Evolutionary conservation across 2,329 filamentous ascomycete genomes (phyloP).

Genomic region (Arthrobotrys pseudoclavata): DNA sequence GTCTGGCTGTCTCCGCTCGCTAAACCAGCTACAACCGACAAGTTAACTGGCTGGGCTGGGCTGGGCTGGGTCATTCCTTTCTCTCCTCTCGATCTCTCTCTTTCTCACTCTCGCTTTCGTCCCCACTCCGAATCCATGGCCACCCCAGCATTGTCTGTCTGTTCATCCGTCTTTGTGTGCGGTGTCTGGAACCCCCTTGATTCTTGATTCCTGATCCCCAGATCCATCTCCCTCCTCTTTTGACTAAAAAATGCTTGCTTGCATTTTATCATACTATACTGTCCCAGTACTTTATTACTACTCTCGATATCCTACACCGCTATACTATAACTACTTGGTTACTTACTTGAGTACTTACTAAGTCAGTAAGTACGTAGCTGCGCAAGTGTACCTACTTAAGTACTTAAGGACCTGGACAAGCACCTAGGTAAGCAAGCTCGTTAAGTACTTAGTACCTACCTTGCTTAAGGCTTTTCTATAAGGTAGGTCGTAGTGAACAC

Average conservation of each 20-base stretch:
- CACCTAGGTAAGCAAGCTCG: neutral
- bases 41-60: constrained; percentile 12
- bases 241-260: too few species aligned
- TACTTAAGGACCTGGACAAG: neutral
- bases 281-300: too few species aligned
- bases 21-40: constrained; percentile 14
- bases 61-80: constrained; percentile 20
- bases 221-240: too few species aligned
- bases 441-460: neutral
- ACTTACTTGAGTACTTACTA: too few species aligned
- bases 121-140: constrained; percentile 26
- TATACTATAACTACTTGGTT: too few species aligned
- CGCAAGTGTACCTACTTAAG: neutral
- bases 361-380: neutral
- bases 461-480: too few species aligned
- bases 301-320: too few species aligned
- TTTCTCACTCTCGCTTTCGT: too few species aligned
- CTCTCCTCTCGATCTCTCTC: neutral
- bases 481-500: too few species aligned
- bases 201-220: too few species aligned
- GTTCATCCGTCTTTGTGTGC: too few species aligned
- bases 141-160: constrained; percentile 13
- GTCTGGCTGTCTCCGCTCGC: constrained; percentile 39
- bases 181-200: constrained; percentile 11
- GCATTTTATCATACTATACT: too few species aligned